Evolutionary conservation across 2,329 filamentous ascomycete species (phyloP), one percentile per base, ranked within the genome.

Genomic region (Xylaria sp.): DNA sequence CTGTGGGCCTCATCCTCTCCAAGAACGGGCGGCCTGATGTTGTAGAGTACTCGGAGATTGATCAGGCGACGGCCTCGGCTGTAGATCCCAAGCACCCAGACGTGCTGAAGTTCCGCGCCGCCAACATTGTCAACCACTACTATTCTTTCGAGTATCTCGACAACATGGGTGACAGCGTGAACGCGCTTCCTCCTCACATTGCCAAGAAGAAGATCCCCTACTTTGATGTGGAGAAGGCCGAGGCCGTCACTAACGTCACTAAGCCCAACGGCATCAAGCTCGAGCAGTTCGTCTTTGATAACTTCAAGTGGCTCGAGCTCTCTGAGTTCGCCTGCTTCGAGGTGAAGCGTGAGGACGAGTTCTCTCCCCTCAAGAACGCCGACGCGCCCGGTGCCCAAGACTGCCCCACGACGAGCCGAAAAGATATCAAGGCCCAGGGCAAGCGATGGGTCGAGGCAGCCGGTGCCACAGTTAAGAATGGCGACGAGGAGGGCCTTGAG

Each of bases 81-180:
- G 87, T 89, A 75, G 95, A 99, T 75, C 79, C 89, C 57, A 91
- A 91, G 78, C 89, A 97, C 73, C 83, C 87, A 2, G 89, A 87
- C 61, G 83, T 97, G 57, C 89, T 99, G 75, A 96, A 94, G 80
- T 98, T 97, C 88, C 91, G 95, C 66, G 94, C 95, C 61, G 95
- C 94, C 74, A 99, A 99, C 83, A 99, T 99, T 72, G 95, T 99
- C 81, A 99, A 99, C 84, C 95, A 99, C 85, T 99, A 98, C 87
- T 99, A 99, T 83, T 96, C 92, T 49, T 94, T 94, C 83, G 82
- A 86, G 70, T 98, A 97, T 85, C 86, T 99, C 51, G 91, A 97
- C 78, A 90, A 87, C 67, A 97, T 97, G 71, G 93, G 95, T 61
- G 81, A 88, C 71, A 97, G 92, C 92, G 88, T 87, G 17, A 85